These are phyloP conservation scores for Hypomontagnella submonticulosa DNA, from an alignment of 495 filamentous ascomycete species.

Conservation along the genomic window DNA sequence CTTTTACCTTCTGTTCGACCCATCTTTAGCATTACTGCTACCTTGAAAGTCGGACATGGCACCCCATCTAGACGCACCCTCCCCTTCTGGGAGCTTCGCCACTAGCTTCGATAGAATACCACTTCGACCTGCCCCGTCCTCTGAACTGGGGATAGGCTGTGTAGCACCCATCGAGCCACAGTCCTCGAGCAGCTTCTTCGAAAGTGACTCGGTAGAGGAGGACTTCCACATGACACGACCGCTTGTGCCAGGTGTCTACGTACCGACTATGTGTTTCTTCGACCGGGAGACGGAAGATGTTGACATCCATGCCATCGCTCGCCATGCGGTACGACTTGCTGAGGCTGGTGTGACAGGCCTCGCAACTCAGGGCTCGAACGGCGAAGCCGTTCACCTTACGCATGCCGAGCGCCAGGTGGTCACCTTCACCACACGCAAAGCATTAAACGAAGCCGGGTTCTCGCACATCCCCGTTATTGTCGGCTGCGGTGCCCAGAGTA, in stretches of 20 bases:
- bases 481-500: constrained; percentile 86
- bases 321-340: constrained; percentile 86
- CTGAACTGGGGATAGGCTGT: constrained; percentile 48
- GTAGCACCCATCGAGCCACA: constrained; percentile 47
- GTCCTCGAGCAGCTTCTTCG: constrained; percentile 56
- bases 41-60: constrained; percentile 50
- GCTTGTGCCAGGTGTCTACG: constrained; percentile 83
- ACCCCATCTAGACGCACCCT: constrained; percentile 63
- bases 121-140: constrained; percentile 50
- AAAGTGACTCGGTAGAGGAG: constrained; percentile 54
- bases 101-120: constrained; percentile 58
- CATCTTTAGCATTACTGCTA: background rate
- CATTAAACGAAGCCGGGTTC: constrained; percentile 76
- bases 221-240: constrained; percentile 64
- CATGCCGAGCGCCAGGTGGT: constrained; percentile 78
- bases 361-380: constrained; percentile 89
- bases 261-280: constrained; percentile 90
- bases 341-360: constrained; percentile 81
- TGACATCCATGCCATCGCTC: constrained; percentile 73
- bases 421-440: constrained; percentile 80
- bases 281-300: constrained; percentile 80
- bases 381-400: constrained; percentile 86
- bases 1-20: background rate
- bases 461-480: constrained; percentile 83
- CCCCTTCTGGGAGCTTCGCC: constrained; percentile 59